These are phyloP conservation scores for Ophiostoma pallidulum DNA, from an alignment of 2,329 filamentous ascomycete species.

Conservation along the genomic window DNA sequence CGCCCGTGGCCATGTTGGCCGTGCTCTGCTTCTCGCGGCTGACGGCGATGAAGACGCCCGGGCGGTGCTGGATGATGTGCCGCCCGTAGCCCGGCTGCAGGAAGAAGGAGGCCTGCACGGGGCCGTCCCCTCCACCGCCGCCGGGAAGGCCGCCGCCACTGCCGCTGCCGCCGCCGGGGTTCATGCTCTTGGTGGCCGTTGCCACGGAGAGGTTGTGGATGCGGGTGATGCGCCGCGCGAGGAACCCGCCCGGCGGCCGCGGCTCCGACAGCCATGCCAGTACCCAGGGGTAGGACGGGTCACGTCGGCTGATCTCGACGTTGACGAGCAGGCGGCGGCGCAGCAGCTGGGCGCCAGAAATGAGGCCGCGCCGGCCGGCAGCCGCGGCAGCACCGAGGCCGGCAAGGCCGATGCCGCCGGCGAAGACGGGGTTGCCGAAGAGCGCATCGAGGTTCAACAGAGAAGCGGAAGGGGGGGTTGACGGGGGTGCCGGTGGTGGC, in stretches of 20 bases:
- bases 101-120: slow-evolving; percentile 70
- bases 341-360: slow-evolving; percentile 62
- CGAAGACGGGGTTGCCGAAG: slow-evolving; percentile 54
- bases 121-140: slow-evolving; percentile 52
- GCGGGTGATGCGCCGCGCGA: slow-evolving; percentile 48
- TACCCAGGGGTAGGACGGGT: slow-evolving; percentile 89
- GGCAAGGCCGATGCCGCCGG: slow-evolving; percentile 79
- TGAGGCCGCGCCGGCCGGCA: slow-evolving; percentile 67
- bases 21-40: slow-evolving; percentile 78
- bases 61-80: slow-evolving; percentile 75
- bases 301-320: slow-evolving; percentile 89
- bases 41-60: slow-evolving; percentile 75
- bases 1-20: slow-evolving; percentile 70
- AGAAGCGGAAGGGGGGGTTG: background rate
- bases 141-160: slow-evolving; percentile 44
- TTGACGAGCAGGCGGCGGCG: slow-evolving; percentile 84
- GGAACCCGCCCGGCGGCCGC: slow-evolving; percentile 53
- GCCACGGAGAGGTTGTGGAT: slow-evolving; percentile 51
- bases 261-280: slow-evolving; percentile 88
- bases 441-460: slow-evolving; percentile 40
- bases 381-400: slow-evolving; percentile 75
- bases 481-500: background rate
- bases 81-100: slow-evolving; percentile 85
- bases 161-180: slow-evolving; percentile 51
- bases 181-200: slow-evolving; percentile 41